These are phyloP conservation scores for Physcomitrium patens DNA, from an alignment of 225 moss, liverwort and hornwort species.

Conservation along the genomic window DNA sequence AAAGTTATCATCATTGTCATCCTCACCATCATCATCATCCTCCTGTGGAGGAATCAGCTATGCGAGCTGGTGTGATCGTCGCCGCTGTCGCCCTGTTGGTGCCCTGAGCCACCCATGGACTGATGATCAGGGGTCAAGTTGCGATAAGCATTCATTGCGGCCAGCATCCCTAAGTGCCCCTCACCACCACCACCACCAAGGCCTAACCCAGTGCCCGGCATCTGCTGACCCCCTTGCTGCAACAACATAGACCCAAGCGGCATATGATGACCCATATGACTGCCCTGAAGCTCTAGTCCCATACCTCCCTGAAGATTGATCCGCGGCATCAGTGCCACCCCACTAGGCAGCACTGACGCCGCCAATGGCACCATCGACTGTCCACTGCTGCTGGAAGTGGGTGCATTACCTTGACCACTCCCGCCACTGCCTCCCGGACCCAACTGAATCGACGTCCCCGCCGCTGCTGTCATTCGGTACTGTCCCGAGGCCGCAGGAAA, in stretches of 20 bases:
- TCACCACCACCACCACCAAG: slow-evolving; percentile 60
- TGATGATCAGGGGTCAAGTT: slow-evolving; percentile 93
- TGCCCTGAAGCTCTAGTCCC: slow-evolving; percentile 92
- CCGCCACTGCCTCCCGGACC: slow-evolving; percentile 68
- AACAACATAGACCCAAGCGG: slow-evolving; percentile 95
- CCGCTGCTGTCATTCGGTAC: slow-evolving; percentile 89
- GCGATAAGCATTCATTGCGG: slow-evolving; percentile 96
- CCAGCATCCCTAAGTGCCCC: slow-evolving; percentile 95
- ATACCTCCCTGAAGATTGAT: slow-evolving; percentile 92
- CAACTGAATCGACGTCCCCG: slow-evolving; percentile 92
- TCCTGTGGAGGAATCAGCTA: slow-evolving; percentile 36
- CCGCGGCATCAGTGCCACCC: slow-evolving; percentile 94
- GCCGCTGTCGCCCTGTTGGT: slow-evolving; percentile 98
- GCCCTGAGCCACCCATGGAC: slow-evolving; percentile 94
- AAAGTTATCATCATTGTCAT: not conserved
- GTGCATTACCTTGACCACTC: slow-evolving; percentile 73
- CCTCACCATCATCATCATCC: not conserved
- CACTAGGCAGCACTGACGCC: slow-evolving; percentile 79
- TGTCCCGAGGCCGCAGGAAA: slow-evolving; percentile 82
- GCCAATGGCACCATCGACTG: slow-evolving; percentile 81
- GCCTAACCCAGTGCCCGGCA: slow-evolving; percentile 89
- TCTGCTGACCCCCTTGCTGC: slow-evolving; percentile 81
- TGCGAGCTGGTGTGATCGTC: slow-evolving; percentile 98
- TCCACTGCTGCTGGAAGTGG: slow-evolving; percentile 74
- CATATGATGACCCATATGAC: slow-evolving; percentile 92